Evolutionary conservation across 106 monocot genomes (phyloP).

Genomic region (Platanthera zijinensis): DNA sequence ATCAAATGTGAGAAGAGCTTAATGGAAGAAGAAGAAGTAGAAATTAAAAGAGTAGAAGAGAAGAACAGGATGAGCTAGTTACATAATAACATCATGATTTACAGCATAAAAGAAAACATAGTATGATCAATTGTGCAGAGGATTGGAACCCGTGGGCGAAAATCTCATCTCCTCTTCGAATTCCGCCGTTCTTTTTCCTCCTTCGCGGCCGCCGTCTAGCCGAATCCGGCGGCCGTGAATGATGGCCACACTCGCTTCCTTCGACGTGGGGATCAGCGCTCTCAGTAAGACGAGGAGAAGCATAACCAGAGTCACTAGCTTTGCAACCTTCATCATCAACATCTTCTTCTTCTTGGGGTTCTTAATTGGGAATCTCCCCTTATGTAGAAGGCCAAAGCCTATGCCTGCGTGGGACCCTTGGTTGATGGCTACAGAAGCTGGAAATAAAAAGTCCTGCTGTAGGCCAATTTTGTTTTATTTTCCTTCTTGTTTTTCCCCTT

Average conservation of each 20-base stretch:
- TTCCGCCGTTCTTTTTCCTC: not conserved
- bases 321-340: not conserved
- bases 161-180: constrained; percentile 2
- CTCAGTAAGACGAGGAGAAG: not conserved
- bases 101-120: too few species aligned
- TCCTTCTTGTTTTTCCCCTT: too few species aligned
- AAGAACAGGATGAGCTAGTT: too few species aligned
- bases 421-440: too few species aligned
- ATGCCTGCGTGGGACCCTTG: too few species aligned
- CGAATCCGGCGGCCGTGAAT: not conserved
- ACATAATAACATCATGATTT: not conserved
- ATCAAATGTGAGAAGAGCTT: too few species aligned
- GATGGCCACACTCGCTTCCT: not conserved
- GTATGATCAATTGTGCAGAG: not conserved
- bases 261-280: not conserved
- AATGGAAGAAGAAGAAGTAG: not conserved
- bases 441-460: too few species aligned
- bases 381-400: not conserved
- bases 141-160: not conserved
- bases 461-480: too few species aligned
- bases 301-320: not conserved
- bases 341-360: not conserved
- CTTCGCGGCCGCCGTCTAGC: not conserved
- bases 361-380: not conserved
- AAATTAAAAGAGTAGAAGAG: not conserved